Evolutionary conservation across 192 early-diverging fungal species (phyloP).

Genomic region (Coemansia sp.): DNA sequence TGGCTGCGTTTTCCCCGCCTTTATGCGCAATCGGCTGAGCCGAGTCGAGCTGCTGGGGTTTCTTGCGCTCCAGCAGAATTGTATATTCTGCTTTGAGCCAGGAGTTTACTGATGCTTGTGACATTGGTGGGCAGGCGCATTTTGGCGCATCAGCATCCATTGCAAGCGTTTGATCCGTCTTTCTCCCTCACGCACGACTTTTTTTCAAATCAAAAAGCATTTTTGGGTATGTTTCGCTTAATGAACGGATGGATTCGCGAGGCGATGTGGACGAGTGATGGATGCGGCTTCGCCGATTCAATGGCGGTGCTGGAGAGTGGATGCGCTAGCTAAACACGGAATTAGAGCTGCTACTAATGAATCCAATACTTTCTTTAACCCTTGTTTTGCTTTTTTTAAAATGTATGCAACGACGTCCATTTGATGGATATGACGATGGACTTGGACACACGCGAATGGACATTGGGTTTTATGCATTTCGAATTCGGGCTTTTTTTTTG

Average conservation of each 20-base stretch:
- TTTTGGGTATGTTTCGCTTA: conserved; percentile 9
- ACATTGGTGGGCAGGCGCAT: background rate
- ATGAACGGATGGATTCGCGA: conserved; percentile 2
- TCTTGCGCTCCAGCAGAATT: background rate
- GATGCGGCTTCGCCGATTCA: conserved; percentile 4
- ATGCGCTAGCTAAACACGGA: background rate
- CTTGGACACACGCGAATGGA: background rate
- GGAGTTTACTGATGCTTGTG: background rate
- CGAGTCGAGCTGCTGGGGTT: background rate
- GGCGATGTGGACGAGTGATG: background rate
- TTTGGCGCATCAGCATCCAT: conserved; percentile 3
- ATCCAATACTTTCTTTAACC: background rate
- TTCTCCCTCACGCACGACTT: conserved; percentile 18
- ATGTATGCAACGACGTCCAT: background rate
- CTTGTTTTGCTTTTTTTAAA: background rate
- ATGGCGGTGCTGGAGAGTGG: background rate
- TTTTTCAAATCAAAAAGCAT: conserved; percentile 4
- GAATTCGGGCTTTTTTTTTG: background rate
- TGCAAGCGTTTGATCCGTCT: conserved; percentile 5
- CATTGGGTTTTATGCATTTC: background rate
- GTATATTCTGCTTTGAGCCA: background rate
- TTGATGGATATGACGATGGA: conserved; percentile 2
- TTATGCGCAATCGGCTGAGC: background rate
- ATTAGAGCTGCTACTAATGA: background rate
- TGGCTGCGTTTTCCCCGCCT: no score